Evolutionary conservation across 306 rosid species (phyloP), one percentile per base, ranked within the genome.

Genomic region (Hylodesmum podocarpum): DNA sequence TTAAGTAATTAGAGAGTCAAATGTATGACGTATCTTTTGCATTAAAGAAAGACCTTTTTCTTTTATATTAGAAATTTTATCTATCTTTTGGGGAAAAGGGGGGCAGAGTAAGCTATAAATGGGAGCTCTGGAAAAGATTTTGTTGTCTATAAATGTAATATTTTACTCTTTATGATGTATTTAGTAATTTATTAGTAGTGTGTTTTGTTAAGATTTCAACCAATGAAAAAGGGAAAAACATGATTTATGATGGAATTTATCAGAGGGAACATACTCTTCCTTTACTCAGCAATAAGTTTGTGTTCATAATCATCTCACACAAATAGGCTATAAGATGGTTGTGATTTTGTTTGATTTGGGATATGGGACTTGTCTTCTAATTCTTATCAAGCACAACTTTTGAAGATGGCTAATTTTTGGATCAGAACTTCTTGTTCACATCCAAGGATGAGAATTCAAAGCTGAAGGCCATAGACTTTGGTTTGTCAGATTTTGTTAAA

Each of bases 381-480:
- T 66, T 83, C 71, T 44, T 47, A 70, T 59, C 59, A 53, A 72
- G 75, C 39, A 72, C 33, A 63, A 68, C 57, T 50, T 78, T 78
- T 79, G 55, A 82, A 29, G 78, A 63, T 84, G 66, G 40, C 70
- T 73, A n/a, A 61, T 73, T 78, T 77, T 76, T 89, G 78, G 67
- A 78, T 77, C 92, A 91, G 97, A 91, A 91, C 83, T 91, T 91
- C 75, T 70, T 91, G 71, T 91, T 86, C 69, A 53, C 78, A 2
- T 89, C 94, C 5, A 91, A 78, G 91, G 97, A 89, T n/a, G 97
- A 91, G 57, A 80, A 82, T 84, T 89, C 97, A 66, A 88, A 83
- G 40, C 80, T 91, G 85, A 91, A 91, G 90, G 94, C 91, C 54
- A 91, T 91, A 80, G 97, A 91, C 84, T 91, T 91, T 91, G 97